phyloP scores from a whole-genome alignment of 306 rosid species.

The Heteromeles arbutifolia region DNA sequence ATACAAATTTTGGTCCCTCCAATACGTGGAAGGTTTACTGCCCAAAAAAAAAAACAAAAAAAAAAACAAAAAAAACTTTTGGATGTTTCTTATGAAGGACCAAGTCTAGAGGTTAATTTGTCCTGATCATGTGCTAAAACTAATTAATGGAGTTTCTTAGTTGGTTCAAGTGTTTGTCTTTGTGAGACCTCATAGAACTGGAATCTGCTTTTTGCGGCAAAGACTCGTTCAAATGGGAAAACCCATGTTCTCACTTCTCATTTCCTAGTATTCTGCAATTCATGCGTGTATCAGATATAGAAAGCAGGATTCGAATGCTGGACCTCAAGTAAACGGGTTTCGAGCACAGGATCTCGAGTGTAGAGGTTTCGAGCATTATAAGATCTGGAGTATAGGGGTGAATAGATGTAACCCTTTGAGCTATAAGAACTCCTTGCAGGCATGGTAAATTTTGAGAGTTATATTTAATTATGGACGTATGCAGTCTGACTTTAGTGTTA shows the following conservation, averaged over 20 bases:
- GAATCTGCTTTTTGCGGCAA: neutral
- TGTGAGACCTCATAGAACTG: neutral
- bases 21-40: slow-evolving; percentile 33
- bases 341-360: too few species aligned
- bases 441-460: too few species aligned
- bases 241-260: neutral
- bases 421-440: too few species aligned
- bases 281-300: too few species aligned
- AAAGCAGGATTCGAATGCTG: too few species aligned
- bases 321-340: accelerated
- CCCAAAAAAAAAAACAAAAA: neutral
- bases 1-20: slow-evolving; percentile 1
- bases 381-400: too few species aligned
- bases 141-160: slow-evolving; percentile 13
- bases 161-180: neutral
- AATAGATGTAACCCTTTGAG: too few species aligned
- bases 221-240: neutral
- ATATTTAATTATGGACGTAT: too few species aligned
- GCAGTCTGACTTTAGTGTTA: too few species aligned
- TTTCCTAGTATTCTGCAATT: neutral
- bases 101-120: too few species aligned
- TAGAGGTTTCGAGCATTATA: too few species aligned
- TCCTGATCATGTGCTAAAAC: neutral
- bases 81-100: slow-evolving; percentile 5
- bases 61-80: neutral